Conservation (phyloP, 2,329 filamentous ascomycete genomes). For the Fusarium burgessii region DNA sequence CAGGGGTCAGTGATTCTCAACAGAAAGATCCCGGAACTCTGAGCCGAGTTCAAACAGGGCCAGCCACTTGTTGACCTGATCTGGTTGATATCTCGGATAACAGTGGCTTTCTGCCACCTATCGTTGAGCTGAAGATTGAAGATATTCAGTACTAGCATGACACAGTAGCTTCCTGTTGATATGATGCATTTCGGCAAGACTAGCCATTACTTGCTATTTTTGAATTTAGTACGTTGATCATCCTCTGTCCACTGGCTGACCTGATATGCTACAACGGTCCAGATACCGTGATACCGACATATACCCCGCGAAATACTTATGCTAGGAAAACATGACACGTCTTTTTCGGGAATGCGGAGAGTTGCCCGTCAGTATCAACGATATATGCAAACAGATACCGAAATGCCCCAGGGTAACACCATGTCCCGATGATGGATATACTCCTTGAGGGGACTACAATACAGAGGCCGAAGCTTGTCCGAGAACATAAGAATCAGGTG, state of each 20-base stretch:
- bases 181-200: background rate
- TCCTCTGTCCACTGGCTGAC: background rate
- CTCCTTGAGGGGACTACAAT: background rate
- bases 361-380: constrained; percentile 18
- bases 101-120: background rate
- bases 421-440: background rate
- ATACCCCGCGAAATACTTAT: background rate
- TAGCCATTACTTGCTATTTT: background rate
- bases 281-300: constrained; percentile 28
- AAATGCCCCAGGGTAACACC: constrained; percentile 32
- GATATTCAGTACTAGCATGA: background rate
- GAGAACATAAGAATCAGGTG: constrained; percentile 3
- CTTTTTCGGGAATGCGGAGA: constrained; percentile 33
- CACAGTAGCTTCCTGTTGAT: background rate
- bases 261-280: constrained; percentile 15
- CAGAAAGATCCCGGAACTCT: constrained; percentile 17
- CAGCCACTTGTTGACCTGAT: constrained; percentile 10
- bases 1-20: constrained; percentile 12
- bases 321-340: background rate
- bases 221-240: background rate
- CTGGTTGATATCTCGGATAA: constrained; percentile 20
- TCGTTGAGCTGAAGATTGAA: background rate
- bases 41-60: constrained; percentile 11
- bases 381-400: background rate
- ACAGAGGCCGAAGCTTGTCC: constrained; percentile 33